These are phyloP conservation scores for Cafeteria roenbergensis DNA, from an alignment of 108 stramenopile genomes.

Conservation along the genomic window DNA sequence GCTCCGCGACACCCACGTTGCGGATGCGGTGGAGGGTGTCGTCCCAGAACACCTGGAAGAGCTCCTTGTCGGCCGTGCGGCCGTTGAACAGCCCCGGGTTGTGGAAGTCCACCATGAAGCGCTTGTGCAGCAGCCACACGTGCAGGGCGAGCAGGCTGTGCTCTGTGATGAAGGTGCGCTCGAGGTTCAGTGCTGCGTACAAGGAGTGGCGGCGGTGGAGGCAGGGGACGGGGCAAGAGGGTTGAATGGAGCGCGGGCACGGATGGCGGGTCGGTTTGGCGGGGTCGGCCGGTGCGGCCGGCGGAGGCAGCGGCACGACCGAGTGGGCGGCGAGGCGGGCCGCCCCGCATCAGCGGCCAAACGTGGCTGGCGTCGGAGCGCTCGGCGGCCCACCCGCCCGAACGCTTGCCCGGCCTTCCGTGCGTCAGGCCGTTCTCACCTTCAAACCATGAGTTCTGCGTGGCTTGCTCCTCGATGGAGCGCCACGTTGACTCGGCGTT, in stretches of 20 bases:
- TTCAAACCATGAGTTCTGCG: constrained; percentile 2
- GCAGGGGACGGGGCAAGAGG: too few relatives aligned
- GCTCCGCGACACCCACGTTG: neutral
- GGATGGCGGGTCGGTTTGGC: too few relatives aligned
- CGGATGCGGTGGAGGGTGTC: constrained; percentile 1
- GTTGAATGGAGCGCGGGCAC: too few relatives aligned
- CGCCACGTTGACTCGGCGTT: neutral
- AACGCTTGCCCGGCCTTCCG: neutral
- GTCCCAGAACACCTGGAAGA: constrained; percentile 2
- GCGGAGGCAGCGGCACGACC: too few relatives aligned
- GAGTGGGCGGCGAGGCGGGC: too few relatives aligned
- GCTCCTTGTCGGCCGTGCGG: neutral
- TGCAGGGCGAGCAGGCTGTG: constrained; percentile 4
- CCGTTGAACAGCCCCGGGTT: neutral
- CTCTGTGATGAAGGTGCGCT: neutral
- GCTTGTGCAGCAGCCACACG: constrained; percentile 3
- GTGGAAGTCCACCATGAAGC: constrained; percentile 10
- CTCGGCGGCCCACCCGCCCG: too few relatives aligned
- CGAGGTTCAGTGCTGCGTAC: neutral
- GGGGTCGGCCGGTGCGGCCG: too few relatives aligned
- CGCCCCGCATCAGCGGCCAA: too few relatives aligned
- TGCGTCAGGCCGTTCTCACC: neutral
- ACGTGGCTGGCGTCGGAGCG: too few relatives aligned
- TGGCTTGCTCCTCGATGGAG: constrained; percentile 5
- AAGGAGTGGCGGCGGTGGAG: too few relatives aligned